phyloP scores from a whole-genome alignment of 495 filamentous ascomycete genomes.

The Jackrogersella minutella region DNA sequence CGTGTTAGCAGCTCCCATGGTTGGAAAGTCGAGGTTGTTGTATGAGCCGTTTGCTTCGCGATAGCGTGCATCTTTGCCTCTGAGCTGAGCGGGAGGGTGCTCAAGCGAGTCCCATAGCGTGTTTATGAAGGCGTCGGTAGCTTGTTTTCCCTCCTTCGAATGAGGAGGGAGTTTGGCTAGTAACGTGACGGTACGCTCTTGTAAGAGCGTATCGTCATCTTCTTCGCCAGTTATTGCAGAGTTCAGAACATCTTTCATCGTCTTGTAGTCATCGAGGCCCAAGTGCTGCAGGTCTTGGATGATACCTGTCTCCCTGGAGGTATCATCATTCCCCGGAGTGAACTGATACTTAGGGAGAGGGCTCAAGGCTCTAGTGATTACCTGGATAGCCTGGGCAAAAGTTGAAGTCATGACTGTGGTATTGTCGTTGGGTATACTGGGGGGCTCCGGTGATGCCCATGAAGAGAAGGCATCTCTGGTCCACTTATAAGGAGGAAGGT shows the following conservation, averaged over 20 bases:
- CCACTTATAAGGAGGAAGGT: constrained; percentile 6
- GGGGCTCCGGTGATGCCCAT: neutral
- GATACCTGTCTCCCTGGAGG: constrained; percentile 36
- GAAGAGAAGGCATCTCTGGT: neutral
- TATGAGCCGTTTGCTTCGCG: constrained; percentile 71
- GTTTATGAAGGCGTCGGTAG: constrained; percentile 52
- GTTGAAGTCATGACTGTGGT: constrained; percentile 25
- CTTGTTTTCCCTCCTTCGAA: constrained; percentile 44
- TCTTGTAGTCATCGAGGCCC: constrained; percentile 44
- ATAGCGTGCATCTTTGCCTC: constrained; percentile 54
- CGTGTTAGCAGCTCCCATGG: constrained; percentile 62
- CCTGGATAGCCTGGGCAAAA: constrained; percentile 29
- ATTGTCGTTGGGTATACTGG: neutral
- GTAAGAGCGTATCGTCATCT: constrained; percentile 50
- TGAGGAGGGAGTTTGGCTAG: constrained; percentile 46
- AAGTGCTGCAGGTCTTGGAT: constrained; percentile 40
- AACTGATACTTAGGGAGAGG: constrained; percentile 43
- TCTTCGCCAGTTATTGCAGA: constrained; percentile 43
- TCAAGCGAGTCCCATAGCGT: constrained; percentile 70
- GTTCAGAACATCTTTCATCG: constrained; percentile 47
- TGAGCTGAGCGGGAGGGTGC: constrained; percentile 69
- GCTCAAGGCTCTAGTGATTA: constrained; percentile 42
- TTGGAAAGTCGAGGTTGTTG: constrained; percentile 66
- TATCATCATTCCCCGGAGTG: constrained; percentile 40
- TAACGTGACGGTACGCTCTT: constrained; percentile 48